phyloP scores from a whole-genome alignment of 495 filamentous ascomycete genomes.

The Podospora australis region DNA sequence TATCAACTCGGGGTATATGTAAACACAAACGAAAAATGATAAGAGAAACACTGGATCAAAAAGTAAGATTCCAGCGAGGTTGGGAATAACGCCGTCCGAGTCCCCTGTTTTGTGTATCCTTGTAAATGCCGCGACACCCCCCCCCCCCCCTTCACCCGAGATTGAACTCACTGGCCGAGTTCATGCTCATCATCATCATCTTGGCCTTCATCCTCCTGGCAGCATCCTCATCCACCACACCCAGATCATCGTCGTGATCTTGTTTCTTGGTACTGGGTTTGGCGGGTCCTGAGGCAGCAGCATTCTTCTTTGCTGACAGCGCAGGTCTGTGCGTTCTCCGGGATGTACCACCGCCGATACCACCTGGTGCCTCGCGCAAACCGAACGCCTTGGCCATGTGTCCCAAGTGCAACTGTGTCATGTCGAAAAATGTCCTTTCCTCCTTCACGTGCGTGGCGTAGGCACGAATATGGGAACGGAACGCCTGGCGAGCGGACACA shows the following conservation, averaged over 20 bases:
- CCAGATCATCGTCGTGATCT: constrained; percentile 29
- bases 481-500: constrained; percentile 71
- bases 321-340: constrained; percentile 30
- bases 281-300: constrained; percentile 7
- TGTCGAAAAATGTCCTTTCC: constrained; percentile 80
- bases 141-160: constrained; percentile 52
- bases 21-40: background rate
- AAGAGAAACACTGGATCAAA: background rate
- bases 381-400: constrained; percentile 92
- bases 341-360: constrained; percentile 52
- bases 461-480: constrained; percentile 84
- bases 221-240: constrained; percentile 53
- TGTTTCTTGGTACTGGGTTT: constrained; percentile 13
- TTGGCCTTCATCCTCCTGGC: constrained; percentile 61
- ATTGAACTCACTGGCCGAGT: constrained; percentile 78
- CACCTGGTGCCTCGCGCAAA: constrained; percentile 78
- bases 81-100: background rate
- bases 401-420: constrained; percentile 80
- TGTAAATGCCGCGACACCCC: no score
- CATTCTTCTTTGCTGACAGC: constrained; percentile 1
- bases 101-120: background rate
- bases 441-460: constrained; percentile 87
- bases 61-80: background rate
- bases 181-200: constrained; percentile 76
- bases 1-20: constrained; percentile 1